Base-by-base conservation (phyloP, 345 rosid genomes). In the Brassica incana region DNA sequence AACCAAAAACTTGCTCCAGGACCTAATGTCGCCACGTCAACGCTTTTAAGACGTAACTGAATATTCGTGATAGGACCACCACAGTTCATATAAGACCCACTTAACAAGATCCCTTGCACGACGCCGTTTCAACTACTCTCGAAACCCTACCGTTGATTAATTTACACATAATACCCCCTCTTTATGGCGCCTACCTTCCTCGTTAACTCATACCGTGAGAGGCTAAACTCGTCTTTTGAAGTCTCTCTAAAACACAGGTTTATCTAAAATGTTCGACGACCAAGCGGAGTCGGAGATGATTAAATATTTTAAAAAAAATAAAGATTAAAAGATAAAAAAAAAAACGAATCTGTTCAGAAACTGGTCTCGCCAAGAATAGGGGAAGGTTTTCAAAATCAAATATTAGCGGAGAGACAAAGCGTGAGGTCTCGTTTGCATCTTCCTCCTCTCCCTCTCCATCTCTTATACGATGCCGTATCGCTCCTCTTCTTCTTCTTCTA, bases 351-450 rank as follows among this genome's bases (percentile, higher is more conserved):
- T 67, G 62, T 54, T 30, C 35, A 50, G 73, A 80, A 69, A 74
- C 65, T 50, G 61, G 83, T 70, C 63, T 70, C 63, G 76, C 83
- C 80, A 59, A 76, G 80, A 65, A 72, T 32, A 69, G 12, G 15
- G 48, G 7, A 56, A 71, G 71, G 15, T 60, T 74, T 81, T n/a
- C 3, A 15, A 69, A 48, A 48, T 43, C 81, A 77, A 81, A 85
- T 83, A 71, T 79, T 80, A 71, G 75, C 82, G 88, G 88, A 82
- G 87, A 66, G 38, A 65, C 67, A 62, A 73, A 63, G 71, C 74
- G 81, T 78, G 82, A 5, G 78, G 72, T 84, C 20, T 52, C 76
- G 67, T 67, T 80, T 48, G 56, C 16, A 69, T 68, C 66, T 18
- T 65, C 50, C 63, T 65, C 50, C 63, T 70, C 72, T 33, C 65